Percentiles rank a stretch among this genome's conserved stretches.
phyloP scores from a whole-genome alignment of 129 eudicot genomes.

The Arctium minus region DNA sequence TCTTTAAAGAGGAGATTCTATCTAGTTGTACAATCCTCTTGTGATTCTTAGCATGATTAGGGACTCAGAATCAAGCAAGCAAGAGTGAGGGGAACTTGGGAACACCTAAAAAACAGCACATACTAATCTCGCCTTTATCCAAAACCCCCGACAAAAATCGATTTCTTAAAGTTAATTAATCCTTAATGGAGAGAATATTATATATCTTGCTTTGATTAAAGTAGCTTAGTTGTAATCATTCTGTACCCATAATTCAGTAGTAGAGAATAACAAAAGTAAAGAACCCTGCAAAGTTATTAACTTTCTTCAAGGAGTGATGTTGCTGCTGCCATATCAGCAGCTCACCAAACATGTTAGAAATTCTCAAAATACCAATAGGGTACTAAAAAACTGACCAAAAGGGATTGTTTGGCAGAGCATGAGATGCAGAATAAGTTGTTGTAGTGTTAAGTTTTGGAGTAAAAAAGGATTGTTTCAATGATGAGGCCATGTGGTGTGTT shows the following conservation, averaged over 20 bases:
- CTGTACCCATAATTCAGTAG: conserved; percentile 32
- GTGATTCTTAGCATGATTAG: conserved; percentile 40
- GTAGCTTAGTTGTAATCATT: conserved; percentile 41
- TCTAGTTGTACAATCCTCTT: conserved; percentile 35
- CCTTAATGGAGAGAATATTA: conserved; percentile 13
- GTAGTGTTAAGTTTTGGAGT: conserved; percentile 2
- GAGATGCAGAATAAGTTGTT: conserved; percentile 14
- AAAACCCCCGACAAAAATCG: conserved; percentile 27
- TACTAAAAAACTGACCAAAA: conserved; percentile 9
- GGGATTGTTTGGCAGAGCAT: conserved; percentile 17
- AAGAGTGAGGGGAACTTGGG: conserved; percentile 21
- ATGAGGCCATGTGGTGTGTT: conserved; percentile 46
- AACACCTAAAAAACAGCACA: conserved; percentile 36
- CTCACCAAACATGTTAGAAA: conserved; percentile 30
- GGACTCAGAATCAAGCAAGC: conserved; percentile 24
- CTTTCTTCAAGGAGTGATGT: conserved; percentile 21
- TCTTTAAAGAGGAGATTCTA: conserved; percentile 30
- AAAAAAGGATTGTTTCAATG: conserved; percentile 29
- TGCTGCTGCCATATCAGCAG: conserved; percentile 33
- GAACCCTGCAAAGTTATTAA: conserved; percentile 16
- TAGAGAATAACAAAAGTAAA: conserved; percentile 20
- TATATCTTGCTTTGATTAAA: conserved; percentile 25
- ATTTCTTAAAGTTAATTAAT: conserved; percentile 5
- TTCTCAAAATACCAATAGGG: not conserved
- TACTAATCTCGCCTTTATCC: conserved; percentile 25